These are phyloP conservation scores for Oryza meridionalis DNA, from an alignment of 176 grass and related monocot genomes.

Conservation along the genomic window DNA sequence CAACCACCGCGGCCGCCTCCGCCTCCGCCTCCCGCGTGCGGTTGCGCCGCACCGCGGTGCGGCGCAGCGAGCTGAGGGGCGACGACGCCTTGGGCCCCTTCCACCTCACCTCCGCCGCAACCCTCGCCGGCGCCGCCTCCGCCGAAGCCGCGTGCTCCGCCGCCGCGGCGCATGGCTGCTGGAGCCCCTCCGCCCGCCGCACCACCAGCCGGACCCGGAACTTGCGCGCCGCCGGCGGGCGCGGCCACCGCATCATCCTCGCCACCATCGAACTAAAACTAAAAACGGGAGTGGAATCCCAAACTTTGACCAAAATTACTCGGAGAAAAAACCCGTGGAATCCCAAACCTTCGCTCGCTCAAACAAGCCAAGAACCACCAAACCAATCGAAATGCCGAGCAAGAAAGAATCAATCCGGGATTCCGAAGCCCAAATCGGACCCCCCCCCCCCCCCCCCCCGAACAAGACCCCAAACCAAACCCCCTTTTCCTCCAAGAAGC, in stretches of 20 bases:
- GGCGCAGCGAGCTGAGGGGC: constrained; percentile 71
- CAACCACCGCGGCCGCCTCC: no score
- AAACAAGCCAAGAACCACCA: neutral
- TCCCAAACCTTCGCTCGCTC: neutral
- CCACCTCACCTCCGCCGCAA: constrained; percentile 78
- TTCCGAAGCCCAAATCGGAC: constrained; percentile 24
- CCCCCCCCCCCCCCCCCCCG: no score
- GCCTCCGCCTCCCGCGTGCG: constrained; percentile 60
- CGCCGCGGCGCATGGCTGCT: neutral
- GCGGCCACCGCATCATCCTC: constrained; percentile 94
- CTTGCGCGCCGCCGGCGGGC: constrained; percentile 71
- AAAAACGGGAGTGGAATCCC: neutral
- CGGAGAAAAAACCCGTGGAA: neutral
- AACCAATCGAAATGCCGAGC: neutral
- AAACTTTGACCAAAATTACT: constrained; percentile 11
- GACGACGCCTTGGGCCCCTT: constrained; percentile 80
- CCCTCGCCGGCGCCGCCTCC: constrained; percentile 13
- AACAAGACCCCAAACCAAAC: neutral
- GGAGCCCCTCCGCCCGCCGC: constrained; percentile 56
- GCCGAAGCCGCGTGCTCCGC: neutral
- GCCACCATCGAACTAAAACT: constrained; percentile 50
- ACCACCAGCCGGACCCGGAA: constrained; percentile 74
- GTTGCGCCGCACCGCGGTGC: constrained; percentile 69
- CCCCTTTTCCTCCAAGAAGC: neutral
- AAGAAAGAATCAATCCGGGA: neutral